phyloP scores from a whole-genome alignment of 306 rosid genomes.

The Vigna radiata region DNA sequence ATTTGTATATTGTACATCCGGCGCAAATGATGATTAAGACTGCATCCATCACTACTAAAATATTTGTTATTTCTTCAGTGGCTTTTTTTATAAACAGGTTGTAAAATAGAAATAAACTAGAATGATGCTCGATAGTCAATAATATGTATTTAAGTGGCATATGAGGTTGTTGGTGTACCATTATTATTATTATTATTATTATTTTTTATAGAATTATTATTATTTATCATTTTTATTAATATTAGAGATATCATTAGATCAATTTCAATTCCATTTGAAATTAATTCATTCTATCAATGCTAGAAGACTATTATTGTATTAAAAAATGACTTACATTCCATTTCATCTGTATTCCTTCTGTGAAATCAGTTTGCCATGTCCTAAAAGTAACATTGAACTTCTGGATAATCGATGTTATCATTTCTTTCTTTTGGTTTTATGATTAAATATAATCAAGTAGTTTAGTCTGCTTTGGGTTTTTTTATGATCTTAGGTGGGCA shows the following conservation, averaged over 20 bases:
- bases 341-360: conserved; percentile 28
- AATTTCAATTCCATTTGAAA: not conserved
- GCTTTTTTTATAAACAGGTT: not conserved
- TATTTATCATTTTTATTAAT: not conserved
- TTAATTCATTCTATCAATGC: not conserved
- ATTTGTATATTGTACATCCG: not conserved
- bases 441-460: conserved; percentile 34
- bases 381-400: conserved; percentile 25
- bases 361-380: conserved; percentile 1
- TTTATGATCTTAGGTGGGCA: conserved; percentile 77
- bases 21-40: not conserved
- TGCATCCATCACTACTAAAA: not conserved
- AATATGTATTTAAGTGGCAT: not conserved
- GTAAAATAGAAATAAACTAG: conserved; percentile 2
- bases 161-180: not conserved
- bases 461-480: conserved; percentile 38
- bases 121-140: not conserved
- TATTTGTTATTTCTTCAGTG: not conserved
- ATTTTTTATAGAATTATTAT: not conserved
- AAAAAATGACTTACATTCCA: conserved; percentile 18
- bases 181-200: no score
- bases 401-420: conserved; percentile 20
- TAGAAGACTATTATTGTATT: not conserved
- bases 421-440: conserved; percentile 25
- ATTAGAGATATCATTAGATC: not conserved